A percentile compares a stretch with the other conserved stretches of the same genome.
phyloP scores from a whole-genome alignment of 306 rosid species.

The Quercus aquifolioides region DNA sequence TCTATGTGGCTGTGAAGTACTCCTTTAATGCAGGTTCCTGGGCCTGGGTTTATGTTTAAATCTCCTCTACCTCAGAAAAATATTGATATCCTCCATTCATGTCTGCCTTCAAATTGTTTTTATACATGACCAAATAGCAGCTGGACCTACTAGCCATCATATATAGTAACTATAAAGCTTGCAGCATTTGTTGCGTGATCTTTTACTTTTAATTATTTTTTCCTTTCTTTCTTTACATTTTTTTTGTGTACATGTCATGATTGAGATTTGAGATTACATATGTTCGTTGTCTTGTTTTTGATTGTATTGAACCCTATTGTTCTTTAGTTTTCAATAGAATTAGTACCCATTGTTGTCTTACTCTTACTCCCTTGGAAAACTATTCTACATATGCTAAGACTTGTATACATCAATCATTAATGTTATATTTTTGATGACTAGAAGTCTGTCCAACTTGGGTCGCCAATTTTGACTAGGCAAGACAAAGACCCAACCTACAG shows the following conservation, averaged over 20 bases:
- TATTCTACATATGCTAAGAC: background rate
- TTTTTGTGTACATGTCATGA: no score
- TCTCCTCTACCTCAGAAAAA: background rate
- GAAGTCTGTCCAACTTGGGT: background rate
- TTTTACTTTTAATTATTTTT: no score
- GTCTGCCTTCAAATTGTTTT: background rate
- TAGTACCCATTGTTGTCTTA: background rate
- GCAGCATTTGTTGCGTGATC: no score
- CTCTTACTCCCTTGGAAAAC: background rate
- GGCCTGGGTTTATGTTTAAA: background rate
- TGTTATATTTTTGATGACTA: background rate
- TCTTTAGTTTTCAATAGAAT: no score
- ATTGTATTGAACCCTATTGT: no score
- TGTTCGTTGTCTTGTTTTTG: no score
- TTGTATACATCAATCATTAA: background rate
- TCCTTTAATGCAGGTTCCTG: background rate
- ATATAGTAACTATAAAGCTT: no score
- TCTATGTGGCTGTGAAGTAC: background rate
- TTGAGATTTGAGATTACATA: no score
- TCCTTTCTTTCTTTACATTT: no score
- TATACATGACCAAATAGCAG: no score
- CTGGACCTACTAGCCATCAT: no score
- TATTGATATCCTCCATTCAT: background rate
- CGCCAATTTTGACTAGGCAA: background rate
- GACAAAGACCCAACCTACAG: background rate